These are phyloP conservation scores for Tribonema minus DNA, from an alignment of 108 stramenopile genomes.

Conservation along the genomic window DNA sequence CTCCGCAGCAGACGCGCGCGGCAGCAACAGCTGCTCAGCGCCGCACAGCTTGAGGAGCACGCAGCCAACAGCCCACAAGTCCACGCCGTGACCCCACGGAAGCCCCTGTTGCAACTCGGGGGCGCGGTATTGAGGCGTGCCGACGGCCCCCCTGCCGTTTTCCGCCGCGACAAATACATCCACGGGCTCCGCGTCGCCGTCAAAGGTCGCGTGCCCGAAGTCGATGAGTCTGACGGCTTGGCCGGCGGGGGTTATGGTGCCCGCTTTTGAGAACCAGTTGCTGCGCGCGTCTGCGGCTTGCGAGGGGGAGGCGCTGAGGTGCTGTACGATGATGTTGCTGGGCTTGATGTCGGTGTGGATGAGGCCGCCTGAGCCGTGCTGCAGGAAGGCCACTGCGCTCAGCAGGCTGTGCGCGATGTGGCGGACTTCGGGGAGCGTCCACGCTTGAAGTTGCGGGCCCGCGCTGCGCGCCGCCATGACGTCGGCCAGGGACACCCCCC, in stretches of 20 bases:
- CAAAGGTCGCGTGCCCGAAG: not conserved
- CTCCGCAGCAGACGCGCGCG: not conserved
- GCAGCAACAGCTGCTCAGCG: not conserved
- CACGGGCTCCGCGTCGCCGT: not conserved
- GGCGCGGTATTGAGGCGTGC: not conserved
- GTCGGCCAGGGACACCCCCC: no score
- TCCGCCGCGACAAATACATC: not conserved
- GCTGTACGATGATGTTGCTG: not conserved
- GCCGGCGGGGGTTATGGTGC: no score
- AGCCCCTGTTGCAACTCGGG: not conserved
- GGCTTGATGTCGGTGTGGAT: not conserved
- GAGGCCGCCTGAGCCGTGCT: not conserved
- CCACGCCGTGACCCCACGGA: not conserved
- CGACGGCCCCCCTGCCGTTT: not conserved
- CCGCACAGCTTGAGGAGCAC: not conserved
- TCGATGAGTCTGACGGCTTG: not conserved
- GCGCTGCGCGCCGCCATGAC: no score
- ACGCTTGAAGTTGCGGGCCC: no score
- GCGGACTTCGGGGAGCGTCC: not conserved
- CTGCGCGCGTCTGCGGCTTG: no score
- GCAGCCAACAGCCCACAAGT: not conserved
- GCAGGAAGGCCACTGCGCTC: not conserved
- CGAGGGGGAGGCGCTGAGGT: not conserved
- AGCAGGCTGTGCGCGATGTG: not conserved
- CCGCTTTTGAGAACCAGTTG: no score